Percentiles rank a stretch among this genome's conserved stretches.
phyloP scores from a whole-genome alignment of 176 grass and related monocot species.

The Tillandsia fasciculata region DNA sequence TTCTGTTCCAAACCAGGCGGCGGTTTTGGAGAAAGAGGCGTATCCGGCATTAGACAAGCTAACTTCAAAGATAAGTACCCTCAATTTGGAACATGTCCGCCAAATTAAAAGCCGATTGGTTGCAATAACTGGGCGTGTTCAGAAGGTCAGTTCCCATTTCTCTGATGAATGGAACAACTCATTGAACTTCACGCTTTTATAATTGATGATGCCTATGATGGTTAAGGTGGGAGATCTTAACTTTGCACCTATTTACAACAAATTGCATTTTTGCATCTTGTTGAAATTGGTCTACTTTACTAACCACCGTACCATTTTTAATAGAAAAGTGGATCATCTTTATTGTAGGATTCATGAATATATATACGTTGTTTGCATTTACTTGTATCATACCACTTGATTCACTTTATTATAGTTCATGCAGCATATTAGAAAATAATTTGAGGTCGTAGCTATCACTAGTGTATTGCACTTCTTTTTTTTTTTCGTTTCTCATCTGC shows the following conservation, averaged over 20 bases:
- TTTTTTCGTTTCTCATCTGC: too few relatives aligned
- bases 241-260: background rate
- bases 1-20: constrained; percentile 26
- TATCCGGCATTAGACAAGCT: constrained; percentile 76
- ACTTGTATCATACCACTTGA: too few relatives aligned
- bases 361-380: too few relatives aligned
- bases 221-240: background rate
- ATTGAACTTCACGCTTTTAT: background rate
- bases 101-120: constrained; percentile 75
- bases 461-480: too few relatives aligned
- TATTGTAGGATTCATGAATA: too few relatives aligned
- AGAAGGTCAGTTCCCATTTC: constrained; percentile 41
- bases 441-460: too few relatives aligned
- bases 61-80: constrained; percentile 62
- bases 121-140: constrained; percentile 45
- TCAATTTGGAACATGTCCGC: constrained; percentile 72
- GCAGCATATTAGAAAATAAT: too few relatives aligned
- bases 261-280: background rate
- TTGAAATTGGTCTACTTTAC: background rate
- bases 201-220: background rate
- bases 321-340: too few relatives aligned
- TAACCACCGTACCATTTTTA: too few relatives aligned
- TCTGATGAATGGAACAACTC: background rate
- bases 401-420: too few relatives aligned
- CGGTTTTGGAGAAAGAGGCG: constrained; percentile 54